phyloP scores from a whole-genome alignment of 129 eudicot genomes.

The Erigeron canadensis region DNA sequence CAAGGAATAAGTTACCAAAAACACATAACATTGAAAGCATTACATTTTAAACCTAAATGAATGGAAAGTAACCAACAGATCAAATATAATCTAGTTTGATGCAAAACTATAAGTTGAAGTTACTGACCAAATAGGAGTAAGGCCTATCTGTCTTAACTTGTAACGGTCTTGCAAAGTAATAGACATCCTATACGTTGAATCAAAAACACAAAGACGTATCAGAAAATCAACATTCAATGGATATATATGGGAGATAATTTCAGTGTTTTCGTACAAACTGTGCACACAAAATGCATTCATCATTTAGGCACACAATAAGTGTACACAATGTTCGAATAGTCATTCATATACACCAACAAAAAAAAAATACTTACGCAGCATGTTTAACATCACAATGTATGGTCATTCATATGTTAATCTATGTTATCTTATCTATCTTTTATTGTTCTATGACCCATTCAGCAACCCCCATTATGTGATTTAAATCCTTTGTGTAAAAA shows the following conservation, averaged over 20 bases:
- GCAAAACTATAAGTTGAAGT: neutral
- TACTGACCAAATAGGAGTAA: neutral
- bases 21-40: neutral
- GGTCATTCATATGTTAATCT: conserved; percentile 17
- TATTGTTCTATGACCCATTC: neutral
- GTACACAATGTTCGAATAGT: neutral
- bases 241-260: too few species aligned
- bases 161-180: too few species aligned
- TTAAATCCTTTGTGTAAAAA: neutral
- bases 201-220: too few species aligned
- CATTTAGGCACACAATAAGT: neutral
- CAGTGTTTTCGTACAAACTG: neutral
- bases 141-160: neutral
- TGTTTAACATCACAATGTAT: conserved; percentile 24
- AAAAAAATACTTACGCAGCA: conserved; percentile 11
- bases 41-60: neutral
- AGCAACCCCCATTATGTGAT: conserved; percentile 9
- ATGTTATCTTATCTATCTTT: neutral
- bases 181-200: too few species aligned
- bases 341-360: neutral
- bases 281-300: neutral
- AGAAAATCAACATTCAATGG: too few species aligned
- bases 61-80: neutral
- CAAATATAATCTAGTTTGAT: neutral
- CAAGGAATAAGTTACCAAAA: too few species aligned